phyloP scores from a whole-genome alignment of 2,329 filamentous ascomycete species.

The Paraphaeosphaeria minitans region DNA sequence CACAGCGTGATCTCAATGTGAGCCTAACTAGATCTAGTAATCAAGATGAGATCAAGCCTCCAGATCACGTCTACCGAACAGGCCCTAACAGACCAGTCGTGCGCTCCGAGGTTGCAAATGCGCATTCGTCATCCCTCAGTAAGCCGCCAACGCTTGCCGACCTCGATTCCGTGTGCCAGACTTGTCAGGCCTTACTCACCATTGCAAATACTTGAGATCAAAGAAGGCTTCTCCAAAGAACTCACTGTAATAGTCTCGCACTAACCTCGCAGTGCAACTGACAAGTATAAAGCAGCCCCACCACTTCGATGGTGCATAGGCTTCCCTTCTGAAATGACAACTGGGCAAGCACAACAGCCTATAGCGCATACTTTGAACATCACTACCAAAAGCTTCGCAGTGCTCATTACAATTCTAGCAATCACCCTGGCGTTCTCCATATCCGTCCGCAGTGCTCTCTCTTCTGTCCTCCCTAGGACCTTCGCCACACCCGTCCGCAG shows the following conservation, averaged over 20 bases:
- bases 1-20: no score
- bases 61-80: no score
- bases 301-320: slow-evolving; percentile 11
- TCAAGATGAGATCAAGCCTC: no score
- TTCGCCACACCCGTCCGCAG: slow-evolving; percentile 33
- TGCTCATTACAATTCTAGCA: slow-evolving; percentile 44
- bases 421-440: slow-evolving; percentile 54
- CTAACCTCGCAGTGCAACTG: slow-evolving; percentile 22
- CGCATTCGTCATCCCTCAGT: slow-evolving; percentile 39
- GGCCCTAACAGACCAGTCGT: no score
- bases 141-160: slow-evolving; percentile 25
- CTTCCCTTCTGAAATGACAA: slow-evolving; percentile 32
- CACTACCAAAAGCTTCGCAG: slow-evolving; percentile 35
- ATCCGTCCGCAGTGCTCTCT: slow-evolving; percentile 45
- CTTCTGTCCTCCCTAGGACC: slow-evolving; percentile 40
- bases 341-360: slow-evolving; percentile 21
- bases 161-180: slow-evolving; percentile 6
- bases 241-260: slow-evolving; percentile 29
- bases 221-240: slow-evolving; percentile 27
- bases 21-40: no score
- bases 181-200: slow-evolving; percentile 39
- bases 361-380: slow-evolving; percentile 22
- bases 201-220: slow-evolving; percentile 39
- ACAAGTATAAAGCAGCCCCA: slow-evolving; percentile 34
- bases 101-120: slow-evolving; percentile 16